Conservation (phyloP, 2,329 filamentous ascomycete genomes). For the Fusarium musae region DNA sequence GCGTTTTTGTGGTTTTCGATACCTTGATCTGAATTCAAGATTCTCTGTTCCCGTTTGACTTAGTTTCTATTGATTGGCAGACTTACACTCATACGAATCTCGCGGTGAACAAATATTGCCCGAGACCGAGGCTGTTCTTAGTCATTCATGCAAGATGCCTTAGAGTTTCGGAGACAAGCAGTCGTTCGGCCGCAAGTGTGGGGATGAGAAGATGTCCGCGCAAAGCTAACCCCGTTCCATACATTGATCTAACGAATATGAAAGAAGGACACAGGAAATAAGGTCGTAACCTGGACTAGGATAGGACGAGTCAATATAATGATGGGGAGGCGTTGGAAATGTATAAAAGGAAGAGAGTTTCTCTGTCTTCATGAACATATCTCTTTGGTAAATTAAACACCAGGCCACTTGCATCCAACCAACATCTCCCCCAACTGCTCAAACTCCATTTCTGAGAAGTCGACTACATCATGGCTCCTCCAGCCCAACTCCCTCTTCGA, state of each 20-base stretch:
- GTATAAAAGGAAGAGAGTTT: conserved; percentile 11
- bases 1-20: conserved; percentile 27
- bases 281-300: neutral
- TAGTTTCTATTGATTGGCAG: neutral
- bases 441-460: neutral
- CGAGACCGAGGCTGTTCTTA: conserved; percentile 13
- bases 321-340: neutral
- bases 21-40: conserved; percentile 33
- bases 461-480: conserved; percentile 30
- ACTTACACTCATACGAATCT: neutral
- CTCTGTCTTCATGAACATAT: neutral
- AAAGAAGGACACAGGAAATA: neutral
- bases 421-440: neutral
- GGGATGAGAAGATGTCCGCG: neutral
- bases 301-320: neutral
- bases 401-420: neutral
- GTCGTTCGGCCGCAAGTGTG: conserved; percentile 11
- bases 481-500: conserved; percentile 33
- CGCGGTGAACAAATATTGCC: neutral
- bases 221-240: neutral
- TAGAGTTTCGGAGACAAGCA: conserved; percentile 24
- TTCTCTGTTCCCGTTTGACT: neutral
- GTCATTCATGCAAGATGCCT: conserved; percentile 32
- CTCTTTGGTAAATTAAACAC: neutral
- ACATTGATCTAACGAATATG: neutral